Evolutionary conservation across 441 rosid genomes (phyloP).

Genomic region (Adansonia gregorii): DNA sequence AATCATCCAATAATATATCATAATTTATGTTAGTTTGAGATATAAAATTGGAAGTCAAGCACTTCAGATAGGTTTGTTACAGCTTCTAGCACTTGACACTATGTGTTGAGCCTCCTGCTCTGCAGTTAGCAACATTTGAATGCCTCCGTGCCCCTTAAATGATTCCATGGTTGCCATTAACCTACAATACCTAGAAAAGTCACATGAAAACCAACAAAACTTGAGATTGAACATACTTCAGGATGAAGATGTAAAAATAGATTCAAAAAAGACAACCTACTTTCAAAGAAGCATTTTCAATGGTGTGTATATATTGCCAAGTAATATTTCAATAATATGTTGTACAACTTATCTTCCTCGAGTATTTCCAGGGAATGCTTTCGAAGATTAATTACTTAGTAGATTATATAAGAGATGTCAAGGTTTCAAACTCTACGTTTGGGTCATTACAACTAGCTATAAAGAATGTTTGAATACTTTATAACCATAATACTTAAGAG

Average conservation of each 20-base stretch:
- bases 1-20: not conserved
- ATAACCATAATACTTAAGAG: not conserved
- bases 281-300: too few species aligned
- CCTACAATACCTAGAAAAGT: not conserved
- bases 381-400: too few species aligned
- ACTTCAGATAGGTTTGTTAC: constrained; percentile 34
- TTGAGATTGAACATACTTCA: not conserved
- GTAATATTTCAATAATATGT: not conserved
- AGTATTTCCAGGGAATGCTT: too few species aligned
- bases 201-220: not conserved
- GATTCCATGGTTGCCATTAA: constrained; percentile 51
- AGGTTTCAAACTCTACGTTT: too few species aligned
- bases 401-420: not conserved
- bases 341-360: not conserved
- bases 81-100: constrained; percentile 71
- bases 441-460: too few species aligned
- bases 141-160: constrained; percentile 77
- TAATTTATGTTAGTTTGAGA: not conserved
- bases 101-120: constrained; percentile 94
- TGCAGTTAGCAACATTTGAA: constrained; percentile 84
- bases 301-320: not conserved
- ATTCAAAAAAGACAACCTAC: not conserved
- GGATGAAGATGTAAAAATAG: not conserved
- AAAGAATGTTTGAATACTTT: not conserved
- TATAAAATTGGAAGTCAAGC: not conserved